phyloP scores from a whole-genome alignment of 1,139 yeast species.

The Spencermartinsiella ligniputridi region DNA sequence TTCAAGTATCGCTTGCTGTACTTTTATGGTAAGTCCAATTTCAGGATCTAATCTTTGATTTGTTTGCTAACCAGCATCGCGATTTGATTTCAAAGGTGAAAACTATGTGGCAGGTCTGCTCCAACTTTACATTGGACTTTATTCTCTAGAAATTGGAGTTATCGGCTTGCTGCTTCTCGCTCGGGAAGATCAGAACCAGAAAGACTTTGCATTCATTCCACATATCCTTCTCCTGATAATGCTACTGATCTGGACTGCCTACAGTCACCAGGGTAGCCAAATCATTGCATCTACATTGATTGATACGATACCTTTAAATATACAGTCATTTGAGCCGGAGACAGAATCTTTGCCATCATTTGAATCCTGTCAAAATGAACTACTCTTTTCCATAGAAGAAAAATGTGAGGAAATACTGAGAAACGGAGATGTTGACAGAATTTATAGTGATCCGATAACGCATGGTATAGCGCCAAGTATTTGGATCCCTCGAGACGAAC shows the following conservation, averaged over 20 bases:
- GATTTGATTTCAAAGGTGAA: slow-evolving; percentile 65
- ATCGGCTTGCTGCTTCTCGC: slow-evolving; percentile 69
- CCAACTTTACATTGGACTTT: slow-evolving; percentile 73
- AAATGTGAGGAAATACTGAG: slow-evolving; percentile 25
- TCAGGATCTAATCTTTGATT: slow-evolving; percentile 8
- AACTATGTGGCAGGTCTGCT: slow-evolving; percentile 70
- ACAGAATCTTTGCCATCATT: not conserved
- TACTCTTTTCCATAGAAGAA: slow-evolving; percentile 25
- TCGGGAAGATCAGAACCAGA: slow-evolving; percentile 31
- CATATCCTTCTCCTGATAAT: slow-evolving; percentile 20
- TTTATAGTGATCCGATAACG: slow-evolving; percentile 30
- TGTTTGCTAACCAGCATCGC: slow-evolving; percentile 27
- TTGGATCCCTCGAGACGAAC: slow-evolving; percentile 34
- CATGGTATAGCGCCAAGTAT: slow-evolving; percentile 29
- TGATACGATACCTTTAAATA: slow-evolving; percentile 12
- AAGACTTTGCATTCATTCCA: slow-evolving; percentile 7
- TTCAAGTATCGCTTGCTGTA: slow-evolving; percentile 55
- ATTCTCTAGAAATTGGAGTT: slow-evolving; percentile 72
- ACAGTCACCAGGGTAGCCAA: slow-evolving; percentile 14
- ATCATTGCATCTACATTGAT: slow-evolving; percentile 12
- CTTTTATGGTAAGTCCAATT: slow-evolving; percentile 42
- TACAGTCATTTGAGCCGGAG: not conserved
- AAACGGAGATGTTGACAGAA: slow-evolving; percentile 21
- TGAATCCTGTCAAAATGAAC: not conserved
- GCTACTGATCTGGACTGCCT: slow-evolving; percentile 11